These are phyloP conservation scores for Acacia confusa DNA, from an alignment of 306 rosid genomes.

Conservation along the genomic window DNA sequence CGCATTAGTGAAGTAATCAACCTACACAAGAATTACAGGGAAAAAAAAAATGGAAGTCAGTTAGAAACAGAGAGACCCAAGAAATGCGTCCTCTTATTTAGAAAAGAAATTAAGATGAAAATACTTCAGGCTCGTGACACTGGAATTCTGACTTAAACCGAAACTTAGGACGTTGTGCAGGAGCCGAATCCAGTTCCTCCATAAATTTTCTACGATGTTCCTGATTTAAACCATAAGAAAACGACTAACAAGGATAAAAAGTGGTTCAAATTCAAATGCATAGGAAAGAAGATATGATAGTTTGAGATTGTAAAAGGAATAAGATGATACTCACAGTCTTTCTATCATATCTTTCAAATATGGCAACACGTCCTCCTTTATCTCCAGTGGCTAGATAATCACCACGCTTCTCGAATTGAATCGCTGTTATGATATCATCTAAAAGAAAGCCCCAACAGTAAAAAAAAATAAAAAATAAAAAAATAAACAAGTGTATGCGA, in stretches of 20 bases:
- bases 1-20: slow-evolving; percentile 63
- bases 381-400: slow-evolving; percentile 76
- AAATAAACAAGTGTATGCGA: not conserved
- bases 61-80: not conserved
- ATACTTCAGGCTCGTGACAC: slow-evolving; percentile 72
- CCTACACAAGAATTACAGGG: slow-evolving; percentile 33
- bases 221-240: slow-evolving; percentile 44
- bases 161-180: slow-evolving; percentile 40
- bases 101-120: not conserved
- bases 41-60: not conserved
- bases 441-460: slow-evolving; percentile 4
- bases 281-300: not conserved
- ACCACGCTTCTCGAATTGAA: slow-evolving; percentile 65
- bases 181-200: slow-evolving; percentile 55
- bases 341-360: slow-evolving; percentile 51
- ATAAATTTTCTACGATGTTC: slow-evolving; percentile 31
- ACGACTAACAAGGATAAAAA: slow-evolving; percentile 28
- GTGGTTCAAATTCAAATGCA: slow-evolving; percentile 21
- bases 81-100: not conserved
- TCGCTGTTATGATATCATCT: slow-evolving; percentile 58
- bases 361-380: slow-evolving; percentile 70
- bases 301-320: not conserved
- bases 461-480: not conserved
- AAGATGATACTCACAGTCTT: slow-evolving; percentile 51
- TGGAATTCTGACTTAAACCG: slow-evolving; percentile 66